phyloP scores from a whole-genome alignment of 1,284 basidiomycete species.

The Entoloma clypeatum region DNA sequence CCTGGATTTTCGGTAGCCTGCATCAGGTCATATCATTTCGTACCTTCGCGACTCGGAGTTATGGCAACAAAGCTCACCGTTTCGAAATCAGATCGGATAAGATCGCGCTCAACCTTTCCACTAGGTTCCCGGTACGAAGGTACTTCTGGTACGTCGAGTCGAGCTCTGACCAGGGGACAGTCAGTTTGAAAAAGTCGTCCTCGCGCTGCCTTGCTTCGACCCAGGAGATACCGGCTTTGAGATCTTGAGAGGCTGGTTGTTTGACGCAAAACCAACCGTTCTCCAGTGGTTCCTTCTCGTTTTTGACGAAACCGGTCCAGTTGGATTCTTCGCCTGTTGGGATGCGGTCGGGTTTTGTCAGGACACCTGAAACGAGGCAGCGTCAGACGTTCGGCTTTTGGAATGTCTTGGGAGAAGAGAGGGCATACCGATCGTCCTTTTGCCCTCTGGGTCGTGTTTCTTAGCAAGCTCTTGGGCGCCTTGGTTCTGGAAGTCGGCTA shows the following conservation, averaged over 20 bases:
- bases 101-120: conserved; percentile 49
- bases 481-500: conserved; percentile 78
- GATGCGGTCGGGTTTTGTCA: conserved; percentile 80
- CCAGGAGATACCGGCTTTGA: conserved; percentile 57
- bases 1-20: conserved; percentile 64
- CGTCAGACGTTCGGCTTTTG: not conserved
- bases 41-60: not conserved
- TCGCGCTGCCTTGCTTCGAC: conserved; percentile 56
- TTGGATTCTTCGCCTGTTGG: conserved; percentile 52
- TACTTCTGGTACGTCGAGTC: conserved; percentile 45
- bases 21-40: conserved; percentile 1
- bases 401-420: too few relatives aligned
- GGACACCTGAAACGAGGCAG: conserved; percentile 48
- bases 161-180: conserved; percentile 53
- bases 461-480: conserved; percentile 58
- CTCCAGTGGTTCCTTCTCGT: conserved; percentile 50
- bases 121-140: conserved; percentile 52
- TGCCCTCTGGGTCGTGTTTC: conserved; percentile 52
- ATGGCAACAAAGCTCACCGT: conserved; percentile 34
- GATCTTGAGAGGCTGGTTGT: conserved; percentile 56
- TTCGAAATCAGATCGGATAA: conserved; percentile 57
- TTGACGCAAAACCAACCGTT: conserved; percentile 76
- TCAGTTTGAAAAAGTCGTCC: conserved; percentile 61
- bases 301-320: conserved; percentile 59
- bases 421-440: conserved; percentile 64